Evolutionary conservation across 2,329 filamentous ascomycete species (phyloP).

Genomic region (Hymenotorrendiella dingleyae): DNA sequence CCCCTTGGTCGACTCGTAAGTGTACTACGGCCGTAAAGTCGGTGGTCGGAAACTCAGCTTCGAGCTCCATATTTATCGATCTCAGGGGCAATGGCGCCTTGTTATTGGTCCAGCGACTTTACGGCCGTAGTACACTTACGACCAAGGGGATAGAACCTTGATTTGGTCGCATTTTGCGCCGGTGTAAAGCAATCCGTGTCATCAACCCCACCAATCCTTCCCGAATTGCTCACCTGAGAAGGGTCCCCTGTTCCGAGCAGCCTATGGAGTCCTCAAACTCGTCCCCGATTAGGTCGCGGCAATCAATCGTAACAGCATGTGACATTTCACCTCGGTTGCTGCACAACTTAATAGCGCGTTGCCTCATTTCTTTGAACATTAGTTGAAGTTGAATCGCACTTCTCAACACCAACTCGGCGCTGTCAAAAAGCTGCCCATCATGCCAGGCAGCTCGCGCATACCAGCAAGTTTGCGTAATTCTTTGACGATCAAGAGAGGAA

Average conservation of each 20-base stretch:
- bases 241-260: not conserved
- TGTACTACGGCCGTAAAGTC: no score
- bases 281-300: not conserved
- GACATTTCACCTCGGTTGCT: constrained; percentile 7
- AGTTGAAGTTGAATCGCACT: not conserved
- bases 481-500: constrained; percentile 54
- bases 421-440: constrained; percentile 34
- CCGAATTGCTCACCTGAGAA: not conserved
- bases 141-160: no score
- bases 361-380: not conserved
- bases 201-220: not conserved
- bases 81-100: no score
- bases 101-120: no score
- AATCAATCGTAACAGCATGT: constrained; percentile 2
- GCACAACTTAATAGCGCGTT: not conserved
- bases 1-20: no score
- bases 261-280: no score
- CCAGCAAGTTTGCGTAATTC: constrained; percentile 65
- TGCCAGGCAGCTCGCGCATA: constrained; percentile 64
- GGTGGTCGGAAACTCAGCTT: no score
- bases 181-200: no score
- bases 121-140: no score
- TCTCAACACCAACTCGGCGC: not conserved
- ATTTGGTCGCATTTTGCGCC: no score
- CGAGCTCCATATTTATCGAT: no score